Evolutionary conservation across 2,329 filamentous ascomycete species (phyloP), one percentile per base, ranked within the genome.

Genomic region (Aschersonia sp.): DNA sequence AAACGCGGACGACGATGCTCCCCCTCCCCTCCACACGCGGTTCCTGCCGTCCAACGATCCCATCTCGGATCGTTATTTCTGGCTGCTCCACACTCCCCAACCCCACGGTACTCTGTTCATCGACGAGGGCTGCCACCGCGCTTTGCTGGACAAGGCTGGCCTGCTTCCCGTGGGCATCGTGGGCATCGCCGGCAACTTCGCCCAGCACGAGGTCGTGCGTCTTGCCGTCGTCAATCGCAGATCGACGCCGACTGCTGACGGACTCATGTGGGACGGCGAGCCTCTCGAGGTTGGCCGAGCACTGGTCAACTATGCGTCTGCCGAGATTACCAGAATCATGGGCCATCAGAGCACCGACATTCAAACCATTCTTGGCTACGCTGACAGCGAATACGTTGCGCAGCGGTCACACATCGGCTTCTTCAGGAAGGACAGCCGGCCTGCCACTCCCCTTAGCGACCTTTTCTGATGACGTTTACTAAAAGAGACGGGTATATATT

Each of bases 11-110:
- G 57, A 64, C 44, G 49, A 57, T 46, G 35, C 56, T 31, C 58
- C 64, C 43, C 66, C 67, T 46, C 73, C 78, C 2, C 70, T 95
- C 5, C 92, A 98, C 65, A 98, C 92, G 4, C 83, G 92, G 49
- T 98, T 98, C 71, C 73, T 95, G 10, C 87, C 89, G 0, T 87
- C 87, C 8, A 71, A 76, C 0, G 80, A 85, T 30, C 89, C 90
- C 1, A 92, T 97, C 50, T 81, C 87, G 49, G 92, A 96, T 62
- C 83, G 90, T 52, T 88, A 92, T 61, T 97, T 98, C 73, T 98
- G 92, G 92, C 81, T 98, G 45, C 75, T 97, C 0, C 87, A 98
- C 65, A 92, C 90, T 8, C 79, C 96, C 9, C 81, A 83, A 30
- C 87, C 92, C 0, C 89, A 94, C 58, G 92, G 92, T 11, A 94